Percentiles rank a stretch among this genome's conserved stretches.
Evolutionary conservation across 345 rosid genomes (phyloP).

Genomic region (Acer saccharum): DNA sequence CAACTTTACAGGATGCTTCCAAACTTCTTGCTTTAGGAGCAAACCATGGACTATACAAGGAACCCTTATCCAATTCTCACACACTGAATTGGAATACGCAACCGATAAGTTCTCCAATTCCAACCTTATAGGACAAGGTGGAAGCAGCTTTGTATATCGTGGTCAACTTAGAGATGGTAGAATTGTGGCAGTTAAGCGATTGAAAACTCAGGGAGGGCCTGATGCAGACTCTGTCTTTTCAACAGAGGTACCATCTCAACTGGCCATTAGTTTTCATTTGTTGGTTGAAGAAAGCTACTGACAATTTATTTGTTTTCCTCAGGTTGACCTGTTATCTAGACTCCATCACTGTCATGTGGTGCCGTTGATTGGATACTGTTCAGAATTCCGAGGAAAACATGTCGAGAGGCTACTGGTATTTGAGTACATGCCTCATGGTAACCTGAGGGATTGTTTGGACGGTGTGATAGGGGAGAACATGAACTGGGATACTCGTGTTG

Average conservation of each 20-base stretch:
- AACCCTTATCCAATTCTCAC: constrained; percentile 62
- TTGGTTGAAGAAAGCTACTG: constrained; percentile 1
- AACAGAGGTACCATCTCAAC: constrained; percentile 57
- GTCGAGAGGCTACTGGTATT: constrained; percentile 86
- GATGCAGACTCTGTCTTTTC: constrained; percentile 64
- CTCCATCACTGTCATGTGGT: constrained; percentile 96
- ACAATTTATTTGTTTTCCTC: constrained; percentile 26
- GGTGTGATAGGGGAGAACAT: constrained; percentile 60
- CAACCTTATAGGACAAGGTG: constrained; percentile 81
- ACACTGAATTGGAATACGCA: constrained; percentile 70
- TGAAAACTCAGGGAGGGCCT: constrained; percentile 62
- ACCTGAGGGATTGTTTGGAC: constrained; percentile 82
- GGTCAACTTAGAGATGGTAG: constrained; percentile 86
- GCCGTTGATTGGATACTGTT: constrained; percentile 89
- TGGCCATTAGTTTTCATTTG: constrained; percentile 11
- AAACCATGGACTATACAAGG: constrained; percentile 57
- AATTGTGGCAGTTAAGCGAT: constrained; percentile 82
- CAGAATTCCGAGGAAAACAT: constrained; percentile 72
- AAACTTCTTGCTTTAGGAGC: constrained; percentile 48
- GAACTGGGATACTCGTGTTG: constrained; percentile 81
- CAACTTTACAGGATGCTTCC: constrained; percentile 65
- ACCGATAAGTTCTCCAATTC: constrained; percentile 75
- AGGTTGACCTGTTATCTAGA: constrained; percentile 85
- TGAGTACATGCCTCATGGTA: constrained; percentile 82
- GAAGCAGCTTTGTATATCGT: constrained; percentile 83